Evolutionary conservation across 352 stramenopile genomes (phyloP).

Genomic region (Pythium pyrilobum): DNA sequence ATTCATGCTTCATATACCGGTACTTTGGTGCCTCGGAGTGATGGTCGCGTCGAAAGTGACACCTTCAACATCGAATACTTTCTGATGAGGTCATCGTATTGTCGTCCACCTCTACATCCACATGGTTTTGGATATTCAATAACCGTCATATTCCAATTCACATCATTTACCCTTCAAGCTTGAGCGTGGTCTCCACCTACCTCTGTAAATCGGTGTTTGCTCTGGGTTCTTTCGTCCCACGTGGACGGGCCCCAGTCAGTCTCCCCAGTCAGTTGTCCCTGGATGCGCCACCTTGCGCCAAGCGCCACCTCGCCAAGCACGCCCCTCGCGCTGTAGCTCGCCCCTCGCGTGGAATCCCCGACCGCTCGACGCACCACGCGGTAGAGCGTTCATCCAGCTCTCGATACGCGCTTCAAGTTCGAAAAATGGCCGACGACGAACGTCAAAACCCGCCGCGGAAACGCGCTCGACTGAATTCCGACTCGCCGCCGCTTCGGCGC

Average conservation of each 20-base stretch:
- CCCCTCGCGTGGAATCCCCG: not conserved
- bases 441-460: constrained; percentile 28
- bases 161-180: too few relatives aligned
- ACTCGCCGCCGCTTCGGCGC: constrained; percentile 20
- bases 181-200: not conserved
- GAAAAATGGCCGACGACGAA: constrained; percentile 25
- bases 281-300: not conserved
- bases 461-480: constrained; percentile 24
- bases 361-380: constrained; percentile 2
- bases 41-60: not conserved
- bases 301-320: not conserved
- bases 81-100: too few relatives aligned
- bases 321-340: constrained; percentile 4
- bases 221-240: constrained; percentile 16
- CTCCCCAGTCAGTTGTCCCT: not conserved
- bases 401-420: constrained; percentile 8
- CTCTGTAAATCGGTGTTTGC: not conserved
- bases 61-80: not conserved
- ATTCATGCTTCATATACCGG: not conserved
- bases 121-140: too few relatives aligned
- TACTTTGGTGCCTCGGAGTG: not conserved
- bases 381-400: not conserved
- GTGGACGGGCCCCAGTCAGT: constrained; percentile 1
- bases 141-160: too few relatives aligned
- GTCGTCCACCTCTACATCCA: too few relatives aligned